Percentiles rank a stretch among this genome's conserved stretches.
Conservation (phyloP, 176 grass and related monocot species). For the bread wheat (Triticum aestivum) region DNA sequence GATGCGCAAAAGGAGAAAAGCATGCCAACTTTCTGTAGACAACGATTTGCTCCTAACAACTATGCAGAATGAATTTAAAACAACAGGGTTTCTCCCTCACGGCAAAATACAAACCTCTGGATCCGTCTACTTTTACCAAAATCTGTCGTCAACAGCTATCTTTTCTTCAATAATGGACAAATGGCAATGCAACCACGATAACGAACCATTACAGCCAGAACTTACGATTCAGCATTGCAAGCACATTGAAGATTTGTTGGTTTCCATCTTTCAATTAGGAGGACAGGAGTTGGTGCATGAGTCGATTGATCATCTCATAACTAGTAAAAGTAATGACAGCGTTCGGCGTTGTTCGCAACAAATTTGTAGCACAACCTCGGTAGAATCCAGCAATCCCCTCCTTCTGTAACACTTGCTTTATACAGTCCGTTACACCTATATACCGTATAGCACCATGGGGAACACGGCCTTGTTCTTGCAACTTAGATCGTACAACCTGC, state of each 20-base stretch:
- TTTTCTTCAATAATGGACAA: slow-evolving; percentile 9
- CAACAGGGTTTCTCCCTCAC: background rate
- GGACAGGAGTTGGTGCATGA: slow-evolving; percentile 50
- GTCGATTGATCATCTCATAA: slow-evolving; percentile 77
- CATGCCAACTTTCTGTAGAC: background rate
- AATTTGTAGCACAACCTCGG: slow-evolving; percentile 74
- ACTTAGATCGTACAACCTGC: slow-evolving; percentile 76
- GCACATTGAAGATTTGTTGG: background rate
- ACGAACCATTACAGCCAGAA: background rate
- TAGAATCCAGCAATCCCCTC: slow-evolving; percentile 78
- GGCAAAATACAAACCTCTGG: background rate
- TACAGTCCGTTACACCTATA: slow-evolving; percentile 59
- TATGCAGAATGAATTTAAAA: background rate
- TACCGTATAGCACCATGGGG: slow-evolving; percentile 46
- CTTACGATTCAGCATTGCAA: background rate
- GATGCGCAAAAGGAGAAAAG: background rate
- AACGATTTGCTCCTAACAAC: background rate
- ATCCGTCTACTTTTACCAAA: slow-evolving; percentile 15
- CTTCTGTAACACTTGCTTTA: slow-evolving; percentile 59
- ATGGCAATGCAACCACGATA: slow-evolving; percentile 19
- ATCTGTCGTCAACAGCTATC: background rate
- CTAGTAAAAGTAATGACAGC: slow-evolving; percentile 88
- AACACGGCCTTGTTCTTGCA: slow-evolving; percentile 75
- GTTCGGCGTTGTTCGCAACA: slow-evolving; percentile 79
- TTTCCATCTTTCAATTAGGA: slow-evolving; percentile 1